Percentiles rank a stretch among this genome's conserved stretches.
phyloP scores from a whole-genome alignment of 2,329 filamentous ascomycete genomes.

The Clonostachys chloroleuca region DNA sequence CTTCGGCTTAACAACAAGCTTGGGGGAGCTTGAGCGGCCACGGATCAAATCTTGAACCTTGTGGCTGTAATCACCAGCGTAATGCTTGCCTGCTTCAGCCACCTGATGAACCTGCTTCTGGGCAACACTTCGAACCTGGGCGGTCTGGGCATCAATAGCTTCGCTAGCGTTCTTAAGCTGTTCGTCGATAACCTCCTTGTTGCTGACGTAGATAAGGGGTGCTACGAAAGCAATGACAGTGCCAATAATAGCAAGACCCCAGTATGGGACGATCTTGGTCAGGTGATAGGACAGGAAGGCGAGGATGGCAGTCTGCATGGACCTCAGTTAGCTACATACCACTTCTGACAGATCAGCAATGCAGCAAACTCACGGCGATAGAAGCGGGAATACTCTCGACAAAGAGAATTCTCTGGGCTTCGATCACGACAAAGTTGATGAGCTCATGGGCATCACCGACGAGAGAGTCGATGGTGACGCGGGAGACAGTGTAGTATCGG shows the following conservation, averaged over 20 bases:
- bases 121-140: slow-evolving; percentile 56
- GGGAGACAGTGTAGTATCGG: slow-evolving; percentile 63
- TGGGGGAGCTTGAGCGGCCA: slow-evolving; percentile 36
- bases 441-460: slow-evolving; percentile 64
- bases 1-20: slow-evolving; percentile 13
- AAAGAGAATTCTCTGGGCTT: slow-evolving; percentile 64
- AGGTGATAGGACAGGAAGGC: slow-evolving; percentile 65
- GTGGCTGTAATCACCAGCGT: slow-evolving; percentile 62
- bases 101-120: slow-evolving; percentile 61
- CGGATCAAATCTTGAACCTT: slow-evolving; percentile 63
- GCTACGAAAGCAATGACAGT: slow-evolving; percentile 57
- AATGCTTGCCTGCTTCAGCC: slow-evolving; percentile 61
- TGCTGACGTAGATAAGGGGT: slow-evolving; percentile 61
- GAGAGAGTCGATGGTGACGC: slow-evolving; percentile 54
- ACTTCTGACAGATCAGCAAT: background rate
- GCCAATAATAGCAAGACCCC: slow-evolving; percentile 59
- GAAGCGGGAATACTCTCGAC: slow-evolving; percentile 63
- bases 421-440: slow-evolving; percentile 68
- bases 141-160: slow-evolving; percentile 57
- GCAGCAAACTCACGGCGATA: slow-evolving; percentile 42
- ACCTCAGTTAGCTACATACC: slow-evolving; percentile 3
- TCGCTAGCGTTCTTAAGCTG: slow-evolving; percentile 55
- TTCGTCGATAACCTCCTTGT: slow-evolving; percentile 66
- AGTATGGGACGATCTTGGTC: slow-evolving; percentile 66
- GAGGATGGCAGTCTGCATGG: slow-evolving; percentile 48